Conservation (phyloP, 2,329 filamentous ascomycete genomes). For the Aspergillus thermomutatus region DNA sequence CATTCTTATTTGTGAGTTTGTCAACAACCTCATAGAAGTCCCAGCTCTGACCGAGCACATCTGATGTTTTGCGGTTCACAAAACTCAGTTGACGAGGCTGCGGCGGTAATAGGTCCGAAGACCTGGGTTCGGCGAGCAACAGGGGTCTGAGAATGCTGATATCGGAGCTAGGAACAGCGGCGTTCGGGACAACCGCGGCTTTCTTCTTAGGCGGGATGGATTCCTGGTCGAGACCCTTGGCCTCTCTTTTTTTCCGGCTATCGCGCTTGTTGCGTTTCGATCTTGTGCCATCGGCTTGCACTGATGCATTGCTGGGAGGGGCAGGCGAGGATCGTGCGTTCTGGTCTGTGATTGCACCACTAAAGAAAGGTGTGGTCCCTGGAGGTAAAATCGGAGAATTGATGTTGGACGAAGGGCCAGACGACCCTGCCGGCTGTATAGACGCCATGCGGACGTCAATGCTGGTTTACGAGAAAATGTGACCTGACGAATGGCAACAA, state of each 20-base stretch:
- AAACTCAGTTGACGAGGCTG: slow-evolving; percentile 40
- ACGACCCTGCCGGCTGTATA: slow-evolving; percentile 29
- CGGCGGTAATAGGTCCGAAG: slow-evolving; percentile 36
- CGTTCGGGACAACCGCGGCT: slow-evolving; percentile 24
- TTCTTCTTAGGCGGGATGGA: slow-evolving; percentile 36
- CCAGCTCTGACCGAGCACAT: slow-evolving; percentile 34
- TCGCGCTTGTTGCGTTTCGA: slow-evolving; percentile 43
- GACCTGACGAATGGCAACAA: not conserved
- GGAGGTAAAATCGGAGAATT: slow-evolving; percentile 34
- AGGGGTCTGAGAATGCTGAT: slow-evolving; percentile 40
- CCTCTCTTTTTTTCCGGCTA: slow-evolving; percentile 43
- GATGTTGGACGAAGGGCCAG: slow-evolving; percentile 35
- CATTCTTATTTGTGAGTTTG: slow-evolving; percentile 61
- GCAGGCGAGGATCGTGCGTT: slow-evolving; percentile 34
- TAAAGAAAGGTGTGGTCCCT: slow-evolving; percentile 25
- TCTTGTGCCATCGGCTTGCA: slow-evolving; percentile 27
- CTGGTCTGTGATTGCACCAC: slow-evolving; percentile 25
- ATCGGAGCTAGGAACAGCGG: slow-evolving; percentile 35
- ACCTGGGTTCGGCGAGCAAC: slow-evolving; percentile 37
- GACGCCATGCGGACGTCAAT: slow-evolving; percentile 27
- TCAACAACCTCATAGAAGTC: slow-evolving; percentile 44
- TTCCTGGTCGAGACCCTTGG: slow-evolving; percentile 40
- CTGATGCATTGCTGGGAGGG: slow-evolving; percentile 26
- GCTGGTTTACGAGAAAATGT: not conserved
- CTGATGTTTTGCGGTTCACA: slow-evolving; percentile 34